Evolutionary conservation across 495 filamentous ascomycete species (phyloP), one percentile per base, ranked within the genome.

Genomic region (Aspergillus ostianus): DNA sequence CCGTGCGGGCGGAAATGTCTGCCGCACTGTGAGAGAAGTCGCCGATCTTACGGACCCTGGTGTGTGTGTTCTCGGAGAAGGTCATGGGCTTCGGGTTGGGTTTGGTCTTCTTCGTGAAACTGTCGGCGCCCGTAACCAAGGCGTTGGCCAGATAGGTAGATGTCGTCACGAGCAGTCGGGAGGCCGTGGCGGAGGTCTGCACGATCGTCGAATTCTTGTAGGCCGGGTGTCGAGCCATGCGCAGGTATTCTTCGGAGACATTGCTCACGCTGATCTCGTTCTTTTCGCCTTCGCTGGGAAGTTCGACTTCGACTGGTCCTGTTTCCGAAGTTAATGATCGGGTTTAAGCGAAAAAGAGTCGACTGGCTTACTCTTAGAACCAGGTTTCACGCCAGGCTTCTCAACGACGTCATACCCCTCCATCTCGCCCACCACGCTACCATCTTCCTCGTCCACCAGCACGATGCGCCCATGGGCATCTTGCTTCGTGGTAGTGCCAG

Each of bases 371-470:
- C 92, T 88, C 77, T 98, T 97, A 21, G 89, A 93, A 36, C 94
- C 94, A 26, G 85, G 84, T 62, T 88, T 83, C 54, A 98, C 79
- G 51, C 79, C 81, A 46, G 83, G 75, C 59, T 88, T 83, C 64
- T 94, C 94, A 19, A 92, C 81, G 29, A 97, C 79, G 49, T 92
- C 77, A 65, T 91, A 93, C 8, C 88, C 90, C 47, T 93, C 90
- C 58, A 98, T 80, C 68, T 97, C 94, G 29, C 94, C 95, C 18
- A 98, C 91, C 6, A 98, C 89, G 70, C 89, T 93, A 51, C 91
- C 94, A 79, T 98, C 87, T 62, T 98, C 93, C 67, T 98, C 94
- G 59, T 98, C 91, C 27, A 98, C 78, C 3, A 98, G 80, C n/a
- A 98, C 94, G 59, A 98, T 93, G 67, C 64, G 61, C 26, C 64